Base-by-base conservation (phyloP, 176 grass and related monocot genomes). In the Dendrocalamus sinicus region DNA sequence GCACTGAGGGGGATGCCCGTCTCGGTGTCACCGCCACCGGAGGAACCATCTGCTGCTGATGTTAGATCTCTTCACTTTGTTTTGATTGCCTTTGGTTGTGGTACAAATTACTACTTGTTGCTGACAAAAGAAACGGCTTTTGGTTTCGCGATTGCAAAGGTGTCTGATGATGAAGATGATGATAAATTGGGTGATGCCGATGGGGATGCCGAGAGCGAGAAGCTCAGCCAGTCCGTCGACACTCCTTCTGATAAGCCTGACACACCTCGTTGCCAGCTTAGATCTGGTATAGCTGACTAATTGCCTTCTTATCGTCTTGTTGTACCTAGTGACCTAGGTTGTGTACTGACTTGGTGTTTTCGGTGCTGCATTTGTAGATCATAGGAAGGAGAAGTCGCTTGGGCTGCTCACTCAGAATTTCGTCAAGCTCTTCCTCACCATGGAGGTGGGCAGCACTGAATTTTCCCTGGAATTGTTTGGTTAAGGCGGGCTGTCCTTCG, bases 361-460 rank as follows among this genome's bases (percentile, higher is more conserved):
- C 6, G 16, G 5, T 82, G 22, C 9, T 67, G 24, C 75, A 77
- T 88, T 79, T 67, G 13, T 69, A 82, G 89, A 92, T 70, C 89
- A 92, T 46, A 92, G 94, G 69, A 95, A 89, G 86, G 96, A 95
- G 85, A 99, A 99, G 72, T 99, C 93, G 0, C 92, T 99, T 3
- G 93, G 96, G 26, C 43, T 91, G 19, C 93, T 99, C 48, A 96
- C 96, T 39, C 93, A 95, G 79, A 96, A 99, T 86, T 99, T 99
- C 55, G 94, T 99, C 12, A 99, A 94, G 81, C 90, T 99, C 43
- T 92, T 99, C 82, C 90, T 99, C 64, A 96, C 86, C 19, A 88
- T 93, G 88, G 86, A 92, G 85, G 96, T 96, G 73, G 83, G 78
- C 24, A 59, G 0, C 43, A 67, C 30, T 83, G 39, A 51, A 66